Evolutionary conservation across 1,284 basidiomycete species (phyloP).

Genomic region (Trichosporon asahii): DNA sequence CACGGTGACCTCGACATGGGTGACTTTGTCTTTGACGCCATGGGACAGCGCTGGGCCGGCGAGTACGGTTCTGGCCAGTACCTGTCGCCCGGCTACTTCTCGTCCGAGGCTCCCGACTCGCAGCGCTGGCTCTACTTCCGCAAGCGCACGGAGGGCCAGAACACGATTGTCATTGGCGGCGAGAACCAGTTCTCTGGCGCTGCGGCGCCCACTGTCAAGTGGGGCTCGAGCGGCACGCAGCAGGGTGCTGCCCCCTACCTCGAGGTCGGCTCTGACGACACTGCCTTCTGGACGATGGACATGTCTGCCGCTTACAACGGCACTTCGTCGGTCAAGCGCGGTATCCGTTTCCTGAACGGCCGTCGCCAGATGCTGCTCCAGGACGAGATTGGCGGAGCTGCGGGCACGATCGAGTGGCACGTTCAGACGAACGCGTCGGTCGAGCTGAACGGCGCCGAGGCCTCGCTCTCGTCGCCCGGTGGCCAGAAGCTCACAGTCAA

Average conservation of each 20-base stretch:
- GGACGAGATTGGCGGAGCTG: conserved; percentile 68
- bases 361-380: conserved; percentile 88
- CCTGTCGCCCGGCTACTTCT: conserved; percentile 67
- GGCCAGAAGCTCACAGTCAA: conserved; percentile 58
- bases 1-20: conserved; percentile 91
- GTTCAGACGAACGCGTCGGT: conserved; percentile 77
- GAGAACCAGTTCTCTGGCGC: conserved; percentile 83
- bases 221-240: conserved; percentile 60
- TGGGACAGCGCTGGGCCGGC: conserved; percentile 93
- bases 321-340: conserved; percentile 64
- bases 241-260: conserved; percentile 71
- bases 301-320: conserved; percentile 70
- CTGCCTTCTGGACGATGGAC: conserved; percentile 79
- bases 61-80: conserved; percentile 91
- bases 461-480: conserved; percentile 60
- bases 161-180: conserved; percentile 77
- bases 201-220: conserved; percentile 58
- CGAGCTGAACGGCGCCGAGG: conserved; percentile 42
- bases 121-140: conserved; percentile 88
- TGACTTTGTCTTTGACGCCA: conserved; percentile 91
- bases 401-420: conserved; percentile 70
- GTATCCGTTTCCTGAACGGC: conserved; percentile 79
- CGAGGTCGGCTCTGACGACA: conserved; percentile 62
- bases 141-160: conserved; percentile 95
- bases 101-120: conserved; percentile 66